Base-by-base conservation (phyloP, 2,329 filamentous ascomycete genomes). In the Aspergillus calidoustus region DNA sequence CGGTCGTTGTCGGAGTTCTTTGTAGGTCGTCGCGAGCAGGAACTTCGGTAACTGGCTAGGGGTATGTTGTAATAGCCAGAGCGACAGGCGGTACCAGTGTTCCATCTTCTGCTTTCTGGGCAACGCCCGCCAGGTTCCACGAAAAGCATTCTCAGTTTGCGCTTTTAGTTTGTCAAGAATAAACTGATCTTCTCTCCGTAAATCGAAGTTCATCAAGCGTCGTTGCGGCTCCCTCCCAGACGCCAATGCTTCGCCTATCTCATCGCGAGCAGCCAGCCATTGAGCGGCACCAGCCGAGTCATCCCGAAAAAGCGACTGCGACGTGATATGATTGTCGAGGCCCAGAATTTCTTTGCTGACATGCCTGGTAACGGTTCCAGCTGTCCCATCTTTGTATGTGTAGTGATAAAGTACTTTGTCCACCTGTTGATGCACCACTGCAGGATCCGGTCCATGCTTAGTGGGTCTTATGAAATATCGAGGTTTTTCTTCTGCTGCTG, bases 61-160 rank as follows among this genome's bases (percentile, higher is more conserved):
- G 38, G 76, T 74, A 63, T 82, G 69, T 41, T 76, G 67, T 30
- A 85, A 65, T 22, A 82, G 68, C 78, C 78, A 82, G 15, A 84
- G 70, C 30, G 80, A 78, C 30, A 82, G 64, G 22, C 76, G 72
- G 48, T 77, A 71, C 82, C 82, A 84, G 41, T 69, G 68, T 19
- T 43, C 58, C 41, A 65, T 63, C 61, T 71, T 76, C 19, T 59
- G 62, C 15, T 46, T 15, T 51, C 62, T 64, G 31, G 62, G 38
- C 58, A 72, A 64, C 9, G 25, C 23, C 11, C 69, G 58, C 75
- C 76, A 78, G 19, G 59, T 51, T n/a, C 70, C 60, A 57, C 66
- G 64, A 57, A 78, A 77, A 9, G 38, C 61, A 3, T 68, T 65
- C 30, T 62, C 38, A 19, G 65, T 64, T 31, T 73, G 69, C 6